These are phyloP conservation scores for Gymnopilus dilepis DNA, from an alignment of 768 basidiomycete genomes.

Conservation along the genomic window DNA sequence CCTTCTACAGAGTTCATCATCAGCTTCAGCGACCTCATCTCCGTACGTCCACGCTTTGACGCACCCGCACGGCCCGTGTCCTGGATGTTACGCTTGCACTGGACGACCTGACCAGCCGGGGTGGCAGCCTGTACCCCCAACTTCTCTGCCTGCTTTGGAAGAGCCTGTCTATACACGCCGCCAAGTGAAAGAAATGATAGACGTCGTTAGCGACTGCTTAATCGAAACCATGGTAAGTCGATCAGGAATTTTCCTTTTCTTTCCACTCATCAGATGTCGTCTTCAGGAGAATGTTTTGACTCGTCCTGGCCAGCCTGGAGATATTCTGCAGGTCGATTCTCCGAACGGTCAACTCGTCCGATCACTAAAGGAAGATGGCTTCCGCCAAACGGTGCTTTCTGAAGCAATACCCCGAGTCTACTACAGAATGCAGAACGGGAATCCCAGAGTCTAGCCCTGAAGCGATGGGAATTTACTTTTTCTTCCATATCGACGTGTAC, in stretches of 20 bases:
- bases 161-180: constrained; percentile 36
- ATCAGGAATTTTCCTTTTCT: background rate
- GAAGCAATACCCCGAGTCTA: constrained; percentile 31
- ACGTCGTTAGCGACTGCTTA: constrained; percentile 34
- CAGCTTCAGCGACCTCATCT: constrained; percentile 32
- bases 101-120: constrained; percentile 18
- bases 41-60: constrained; percentile 29
- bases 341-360: constrained; percentile 26
- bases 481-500: constrained; percentile 2
- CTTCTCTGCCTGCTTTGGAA: constrained; percentile 20
- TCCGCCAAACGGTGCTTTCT: constrained; percentile 29
- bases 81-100: constrained; percentile 14
- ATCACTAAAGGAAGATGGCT: constrained; percentile 26
- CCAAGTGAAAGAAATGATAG: constrained; percentile 37
- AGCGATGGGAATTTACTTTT: background rate
- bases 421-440: constrained; percentile 28
- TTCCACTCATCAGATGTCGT: constrained; percentile 5
- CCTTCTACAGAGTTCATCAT: constrained; percentile 30
- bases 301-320: constrained; percentile 19
- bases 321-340: constrained; percentile 20
- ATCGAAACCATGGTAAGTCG: constrained; percentile 34
- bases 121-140: constrained; percentile 21
- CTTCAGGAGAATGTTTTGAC: constrained; percentile 29
- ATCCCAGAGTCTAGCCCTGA: constrained; percentile 14
- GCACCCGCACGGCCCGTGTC: constrained; percentile 23